A percentile compares a stretch with the other conserved stretches of the same genome.
Evolutionary conservation across 257 asterid species (phyloP).

Genomic region (Cynanchum wilfordii): DNA sequence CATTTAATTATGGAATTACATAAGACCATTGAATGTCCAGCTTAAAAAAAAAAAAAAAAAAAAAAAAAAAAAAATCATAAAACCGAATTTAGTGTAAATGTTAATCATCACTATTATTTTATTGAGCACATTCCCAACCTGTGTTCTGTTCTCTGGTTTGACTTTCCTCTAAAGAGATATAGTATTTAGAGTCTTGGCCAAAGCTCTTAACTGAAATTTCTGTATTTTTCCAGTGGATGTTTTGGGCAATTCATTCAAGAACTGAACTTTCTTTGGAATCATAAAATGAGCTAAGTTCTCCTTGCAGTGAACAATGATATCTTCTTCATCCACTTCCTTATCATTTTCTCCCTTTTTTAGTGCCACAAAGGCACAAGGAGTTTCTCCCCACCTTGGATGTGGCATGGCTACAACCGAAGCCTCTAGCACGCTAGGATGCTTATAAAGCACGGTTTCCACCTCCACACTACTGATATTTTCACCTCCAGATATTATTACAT

Average conservation of each 20-base stretch:
- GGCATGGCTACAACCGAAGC: slow-evolving; percentile 98
- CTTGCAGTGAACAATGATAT: slow-evolving; percentile 54
- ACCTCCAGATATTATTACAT: slow-evolving; percentile 87
- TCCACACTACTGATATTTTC: slow-evolving; percentile 89
- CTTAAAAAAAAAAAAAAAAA: too few relatives aligned
- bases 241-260: slow-evolving; percentile 64
- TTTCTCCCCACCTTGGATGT: slow-evolving; percentile 72
- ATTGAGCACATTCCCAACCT: too few relatives aligned
- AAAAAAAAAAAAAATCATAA: too few relatives aligned
- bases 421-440: slow-evolving; percentile 51
- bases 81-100: too few relatives aligned
- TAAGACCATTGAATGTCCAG: too few relatives aligned
- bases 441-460: slow-evolving; percentile 56
- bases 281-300: slow-evolving; percentile 53
- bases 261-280: slow-evolving; percentile 70
- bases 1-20: too few relatives aligned
- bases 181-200: slow-evolving; percentile 42
- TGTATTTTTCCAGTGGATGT: slow-evolving; percentile 65
- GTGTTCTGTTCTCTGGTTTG: too few relatives aligned
- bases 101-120: too few relatives aligned
- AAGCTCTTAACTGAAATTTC: slow-evolving; percentile 52
- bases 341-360: neutral
- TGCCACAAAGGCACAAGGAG: slow-evolving; percentile 40
- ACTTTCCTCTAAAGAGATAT: too few relatives aligned
- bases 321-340: slow-evolving; percentile 31